A percentile compares a stretch with the other conserved stretches of the same genome.
Evolutionary conservation across 1,139 yeast species (phyloP).

Genomic region (Saccharomyces hybrid): DNA sequence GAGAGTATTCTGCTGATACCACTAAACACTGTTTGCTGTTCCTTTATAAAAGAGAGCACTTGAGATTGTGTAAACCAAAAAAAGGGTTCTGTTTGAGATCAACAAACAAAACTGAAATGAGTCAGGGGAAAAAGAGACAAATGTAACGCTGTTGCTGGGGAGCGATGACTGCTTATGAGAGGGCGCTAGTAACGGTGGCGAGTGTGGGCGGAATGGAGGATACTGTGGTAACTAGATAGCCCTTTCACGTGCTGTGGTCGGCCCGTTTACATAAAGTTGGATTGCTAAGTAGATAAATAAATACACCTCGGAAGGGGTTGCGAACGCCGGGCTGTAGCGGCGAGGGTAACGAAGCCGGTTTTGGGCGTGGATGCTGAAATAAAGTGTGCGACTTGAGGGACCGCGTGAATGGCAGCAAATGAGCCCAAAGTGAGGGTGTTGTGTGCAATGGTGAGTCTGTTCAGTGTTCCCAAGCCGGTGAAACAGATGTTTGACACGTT

Average conservation of each 20-base stretch:
- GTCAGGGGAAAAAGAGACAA: not conserved
- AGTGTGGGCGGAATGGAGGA: not conserved
- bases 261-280: not conserved
- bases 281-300: not conserved
- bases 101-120: not conserved
- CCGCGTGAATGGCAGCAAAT: not conserved
- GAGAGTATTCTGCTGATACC: not conserved
- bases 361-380: not conserved
- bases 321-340: not conserved
- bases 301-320: not conserved
- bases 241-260: not conserved
- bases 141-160: not conserved
- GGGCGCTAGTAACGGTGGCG: not conserved
- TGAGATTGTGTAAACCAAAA: not conserved
- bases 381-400: not conserved
- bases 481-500: constrained; percentile 13
- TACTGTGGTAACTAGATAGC: not conserved
- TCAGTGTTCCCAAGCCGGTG: constrained; percentile 10
- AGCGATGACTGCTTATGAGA: not conserved
- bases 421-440: not conserved
- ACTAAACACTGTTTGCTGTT: not conserved
- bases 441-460: not conserved
- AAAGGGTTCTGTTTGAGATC: not conserved
- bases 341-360: not conserved
- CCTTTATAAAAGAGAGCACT: not conserved